A percentile compares a stretch with the other conserved stretches of the same genome.
Evolutionary conservation across 2,329 filamentous ascomycete species (phyloP).

Genomic region (Hypoxylon sp.): DNA sequence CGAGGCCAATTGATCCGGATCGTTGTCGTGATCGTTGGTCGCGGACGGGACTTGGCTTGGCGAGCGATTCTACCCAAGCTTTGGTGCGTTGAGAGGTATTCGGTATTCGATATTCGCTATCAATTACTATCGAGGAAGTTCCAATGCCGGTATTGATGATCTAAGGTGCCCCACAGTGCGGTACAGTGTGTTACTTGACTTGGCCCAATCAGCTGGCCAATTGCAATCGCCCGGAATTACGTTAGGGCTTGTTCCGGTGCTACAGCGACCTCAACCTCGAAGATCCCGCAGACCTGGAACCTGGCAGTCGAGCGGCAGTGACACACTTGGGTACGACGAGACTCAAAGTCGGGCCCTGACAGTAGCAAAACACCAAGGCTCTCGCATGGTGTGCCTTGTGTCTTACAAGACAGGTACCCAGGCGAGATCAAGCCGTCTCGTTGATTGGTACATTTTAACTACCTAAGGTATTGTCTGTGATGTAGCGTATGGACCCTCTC

Average conservation of each 20-base stretch:
- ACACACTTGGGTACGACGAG: constrained; percentile 3
- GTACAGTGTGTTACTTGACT: background rate
- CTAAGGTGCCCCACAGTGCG: constrained; percentile 17
- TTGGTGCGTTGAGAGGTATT: background rate
- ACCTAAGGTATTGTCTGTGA: constrained; percentile 15
- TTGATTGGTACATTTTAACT: no score
- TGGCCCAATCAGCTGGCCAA: constrained; percentile 25
- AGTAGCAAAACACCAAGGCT: no score
- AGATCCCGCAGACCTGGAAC: background rate
- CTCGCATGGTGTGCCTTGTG: no score
- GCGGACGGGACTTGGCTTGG: no score
- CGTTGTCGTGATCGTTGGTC: constrained; percentile 17
- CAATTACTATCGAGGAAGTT: constrained; percentile 15
- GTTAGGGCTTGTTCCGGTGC: constrained; percentile 19
- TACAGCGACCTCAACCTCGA: background rate
- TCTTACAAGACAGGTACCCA: no score
- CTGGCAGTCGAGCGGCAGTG: background rate
- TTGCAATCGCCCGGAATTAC: constrained; percentile 32
- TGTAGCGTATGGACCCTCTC: constrained; percentile 33
- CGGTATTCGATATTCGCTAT: constrained; percentile 35
- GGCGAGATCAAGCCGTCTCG: background rate
- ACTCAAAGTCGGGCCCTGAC: background rate
- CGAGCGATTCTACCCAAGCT: no score
- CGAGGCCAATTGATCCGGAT: constrained; percentile 60
- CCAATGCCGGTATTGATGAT: constrained; percentile 8